Evolutionary conservation across 108 stramenopile genomes (phyloP), one percentile per base, ranked within the genome.

Genomic region (Craspedostauros australis): DNA sequence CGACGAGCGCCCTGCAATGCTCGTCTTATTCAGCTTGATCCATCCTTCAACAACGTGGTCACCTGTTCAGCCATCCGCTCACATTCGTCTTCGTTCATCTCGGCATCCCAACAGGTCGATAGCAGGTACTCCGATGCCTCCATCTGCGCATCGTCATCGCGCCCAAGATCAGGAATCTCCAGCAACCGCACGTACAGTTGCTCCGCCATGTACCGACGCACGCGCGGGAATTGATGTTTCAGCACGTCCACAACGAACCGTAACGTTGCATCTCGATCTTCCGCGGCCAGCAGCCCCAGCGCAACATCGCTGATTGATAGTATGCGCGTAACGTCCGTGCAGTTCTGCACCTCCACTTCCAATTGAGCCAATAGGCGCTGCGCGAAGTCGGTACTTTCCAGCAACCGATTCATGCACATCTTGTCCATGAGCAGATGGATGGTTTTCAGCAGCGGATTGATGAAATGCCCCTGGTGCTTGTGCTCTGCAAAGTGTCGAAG

Each of bases 221-320:
- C 85, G 20, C 85, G 76, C 28, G 97, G 97, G 59, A 84, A 98
- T 1, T 51, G 76, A 49, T 96, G 96, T 2, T 57, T 70, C 11
- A 96, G 68, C 52, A 95, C 55, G 20, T 31, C 49, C 14, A 40
- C 54, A 1, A 36, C 34, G 12, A 36, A 11, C 12, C 34, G 12
- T 36, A 36, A 36, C 34, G 12, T 36, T 46, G 63, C 56, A 48
- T 42, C 34, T 16, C 15, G 37, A 22, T 57, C 25, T 9, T 20
- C 20, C 4, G 62, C n/a, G 30, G 42, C 15, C 2, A 90, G 44
- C 32, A 90, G 59, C 26, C 60, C 73, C 20, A 87, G 36, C 5
- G 77, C 42, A 26, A 94, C 86, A 32, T 66, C 68, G 6, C 79
- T 55, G 5, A 76, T 64, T 16, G 80, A 66, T 32, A 84, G 50